Conservation (phyloP, 352 stramenopile species). For the Globisporangium barbulae region DNA sequence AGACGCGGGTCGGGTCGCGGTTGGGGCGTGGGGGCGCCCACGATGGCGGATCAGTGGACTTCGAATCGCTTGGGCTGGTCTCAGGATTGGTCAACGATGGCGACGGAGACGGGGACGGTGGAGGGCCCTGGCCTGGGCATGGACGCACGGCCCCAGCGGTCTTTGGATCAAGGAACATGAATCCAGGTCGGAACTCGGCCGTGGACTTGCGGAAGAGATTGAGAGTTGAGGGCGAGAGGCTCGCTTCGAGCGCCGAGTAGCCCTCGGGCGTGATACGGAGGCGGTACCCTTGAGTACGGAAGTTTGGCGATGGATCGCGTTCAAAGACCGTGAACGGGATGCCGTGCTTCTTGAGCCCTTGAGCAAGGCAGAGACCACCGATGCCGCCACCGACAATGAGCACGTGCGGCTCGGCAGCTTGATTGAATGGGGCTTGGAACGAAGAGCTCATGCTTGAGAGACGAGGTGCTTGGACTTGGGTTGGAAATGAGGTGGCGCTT, state of each 20-base stretch:
- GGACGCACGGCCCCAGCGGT: constrained; percentile 13
- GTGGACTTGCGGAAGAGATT: constrained; percentile 48
- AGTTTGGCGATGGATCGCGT: constrained; percentile 48
- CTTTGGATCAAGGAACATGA: constrained; percentile 41
- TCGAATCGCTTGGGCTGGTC: background rate
- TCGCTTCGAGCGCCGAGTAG: constrained; percentile 47
- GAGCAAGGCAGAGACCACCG: constrained; percentile 50
- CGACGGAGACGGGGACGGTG: background rate
- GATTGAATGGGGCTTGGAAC: background rate
- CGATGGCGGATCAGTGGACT: background rate
- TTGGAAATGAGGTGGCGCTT: background rate
- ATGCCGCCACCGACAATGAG: constrained; percentile 51
- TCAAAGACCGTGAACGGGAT: constrained; percentile 67
- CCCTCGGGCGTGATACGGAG: constrained; percentile 50
- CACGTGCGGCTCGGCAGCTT: constrained; percentile 18
- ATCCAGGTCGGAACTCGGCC: constrained; percentile 40
- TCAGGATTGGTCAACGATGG: background rate
- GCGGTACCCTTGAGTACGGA: constrained; percentile 52
- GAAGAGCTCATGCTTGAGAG: background rate
- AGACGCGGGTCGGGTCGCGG: constrained; percentile 19
- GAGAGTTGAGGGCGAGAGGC: constrained; percentile 33
- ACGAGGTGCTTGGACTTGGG: background rate
- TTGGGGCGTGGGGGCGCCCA: background rate
- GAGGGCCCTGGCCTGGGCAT: background rate
- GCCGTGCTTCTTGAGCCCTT: constrained; percentile 47